Evolutionary conservation across 1,284 basidiomycete species (phyloP).

Genomic region (Trichosporon coremiiforme): DNA sequence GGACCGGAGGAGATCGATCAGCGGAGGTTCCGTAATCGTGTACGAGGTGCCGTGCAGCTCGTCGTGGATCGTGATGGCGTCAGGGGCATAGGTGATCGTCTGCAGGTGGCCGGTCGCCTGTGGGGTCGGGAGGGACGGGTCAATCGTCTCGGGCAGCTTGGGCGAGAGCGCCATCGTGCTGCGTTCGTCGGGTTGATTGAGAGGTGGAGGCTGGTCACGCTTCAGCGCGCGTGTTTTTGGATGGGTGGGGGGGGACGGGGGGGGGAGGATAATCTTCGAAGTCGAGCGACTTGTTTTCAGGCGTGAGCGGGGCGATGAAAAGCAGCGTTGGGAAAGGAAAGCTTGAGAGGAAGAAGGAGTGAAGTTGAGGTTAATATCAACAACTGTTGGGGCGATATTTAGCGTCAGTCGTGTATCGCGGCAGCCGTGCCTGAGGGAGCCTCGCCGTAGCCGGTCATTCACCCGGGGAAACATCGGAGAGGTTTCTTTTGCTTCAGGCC

Average conservation of each 20-base stretch:
- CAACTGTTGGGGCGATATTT: not conserved
- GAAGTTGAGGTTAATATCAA: too few relatives aligned
- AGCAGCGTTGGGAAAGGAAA: too few relatives aligned
- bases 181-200: not conserved
- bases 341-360: too few relatives aligned
- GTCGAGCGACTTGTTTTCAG: too few relatives aligned
- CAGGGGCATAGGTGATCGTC: not conserved
- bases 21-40: conserved; percentile 21
- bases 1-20: conserved; percentile 22
- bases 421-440: not conserved
- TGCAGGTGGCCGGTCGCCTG: conserved; percentile 4
- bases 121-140: not conserved
- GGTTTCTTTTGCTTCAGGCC: too few relatives aligned
- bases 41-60: conserved; percentile 15
- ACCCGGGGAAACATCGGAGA: not conserved
- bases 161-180: not conserved
- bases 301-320: too few relatives aligned
- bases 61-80: conserved; percentile 21
- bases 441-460: not conserved
- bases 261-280: too few relatives aligned
- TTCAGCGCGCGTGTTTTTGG: not conserved
- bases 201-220: not conserved
- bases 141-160: not conserved
- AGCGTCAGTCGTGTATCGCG: not conserved
- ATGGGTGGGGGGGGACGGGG: too few relatives aligned